A percentile compares a stretch with the other conserved stretches of the same genome.
phyloP scores from a whole-genome alignment of 2,329 filamentous ascomycete genomes.

The Macroventuria anomochaeta region DNA sequence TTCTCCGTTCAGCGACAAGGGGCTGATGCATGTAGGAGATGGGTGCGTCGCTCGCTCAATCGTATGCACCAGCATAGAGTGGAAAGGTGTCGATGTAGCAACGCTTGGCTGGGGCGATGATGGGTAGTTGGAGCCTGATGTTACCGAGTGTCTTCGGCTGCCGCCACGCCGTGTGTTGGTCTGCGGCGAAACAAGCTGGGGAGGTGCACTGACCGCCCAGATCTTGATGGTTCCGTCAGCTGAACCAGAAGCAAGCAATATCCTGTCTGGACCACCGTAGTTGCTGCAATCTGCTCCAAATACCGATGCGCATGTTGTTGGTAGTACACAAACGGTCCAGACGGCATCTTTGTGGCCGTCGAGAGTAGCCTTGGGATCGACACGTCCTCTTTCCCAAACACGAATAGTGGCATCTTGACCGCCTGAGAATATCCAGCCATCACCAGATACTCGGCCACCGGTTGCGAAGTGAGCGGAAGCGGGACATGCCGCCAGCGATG shows the following conservation, averaged over 20 bases:
- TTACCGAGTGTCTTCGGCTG: conserved; percentile 88
- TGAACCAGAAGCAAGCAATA: conserved; percentile 87
- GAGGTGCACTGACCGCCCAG: conserved; percentile 92
- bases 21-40: conserved; percentile 91
- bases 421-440: conserved; percentile 98
- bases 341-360: conserved; percentile 95
- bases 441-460: conserved; percentile 83
- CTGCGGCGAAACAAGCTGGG: conserved; percentile 82
- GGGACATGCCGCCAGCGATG: conserved; percentile 85
- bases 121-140: conserved; percentile 89
- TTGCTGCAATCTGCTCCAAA: conserved; percentile 75
- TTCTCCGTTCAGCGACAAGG: conserved; percentile 80
- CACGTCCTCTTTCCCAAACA: conserved; percentile 92
- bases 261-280: conserved; percentile 82
- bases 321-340: conserved; percentile 92
- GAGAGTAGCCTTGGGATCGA: conserved; percentile 93
- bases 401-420: conserved; percentile 92
- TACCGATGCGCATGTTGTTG: conserved; percentile 78
- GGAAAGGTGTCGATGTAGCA: conserved; percentile 84
- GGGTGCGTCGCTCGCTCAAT: conserved; percentile 74
- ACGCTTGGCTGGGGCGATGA: conserved; percentile 88
- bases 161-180: conserved; percentile 74
- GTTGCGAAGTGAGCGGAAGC: conserved; percentile 88
- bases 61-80: conserved; percentile 85
- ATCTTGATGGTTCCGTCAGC: conserved; percentile 91